These are phyloP conservation scores for Gregarina niphandrodes DNA, from an alignment of 169 alveolate species.

Conservation along the genomic window DNA sequence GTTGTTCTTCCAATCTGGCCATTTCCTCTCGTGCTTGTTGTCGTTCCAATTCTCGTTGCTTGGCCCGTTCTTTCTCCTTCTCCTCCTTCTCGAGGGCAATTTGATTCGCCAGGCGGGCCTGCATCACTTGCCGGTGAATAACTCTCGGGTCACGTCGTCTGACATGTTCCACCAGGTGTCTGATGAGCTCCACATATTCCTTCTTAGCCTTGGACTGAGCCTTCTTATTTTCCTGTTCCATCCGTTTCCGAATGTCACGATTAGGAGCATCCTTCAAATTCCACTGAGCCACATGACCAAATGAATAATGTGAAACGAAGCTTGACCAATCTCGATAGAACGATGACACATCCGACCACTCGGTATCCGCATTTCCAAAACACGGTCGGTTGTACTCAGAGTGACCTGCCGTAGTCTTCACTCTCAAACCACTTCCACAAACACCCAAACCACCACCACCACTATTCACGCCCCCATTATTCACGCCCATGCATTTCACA, in stretches of 20 bases:
- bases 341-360: too few relatives aligned
- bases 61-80: conserved; percentile 1
- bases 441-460: too few relatives aligned
- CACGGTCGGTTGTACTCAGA: too few relatives aligned
- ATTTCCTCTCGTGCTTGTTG: conserved; percentile 3
- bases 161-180: conserved; percentile 7
- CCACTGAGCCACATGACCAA: conserved; percentile 3
- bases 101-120: conserved; percentile 6
- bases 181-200: conserved; percentile 10
- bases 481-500: not conserved
- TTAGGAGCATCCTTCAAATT: not conserved
- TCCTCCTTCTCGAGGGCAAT: conserved; percentile 1
- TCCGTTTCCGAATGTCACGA: conserved; percentile 2
- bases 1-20: conserved; percentile 5
- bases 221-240: conserved; percentile 10
- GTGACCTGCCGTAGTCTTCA: too few relatives aligned
- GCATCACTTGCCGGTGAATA: conserved; percentile 3
- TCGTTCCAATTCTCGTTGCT: too few relatives aligned
- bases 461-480: too few relatives aligned
- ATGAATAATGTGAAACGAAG: too few relatives aligned
- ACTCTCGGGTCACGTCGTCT: conserved; percentile 15
- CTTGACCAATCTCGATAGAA: too few relatives aligned
- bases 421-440: too few relatives aligned
- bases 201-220: conserved; percentile 9
- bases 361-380: too few relatives aligned